Evolutionary conservation across 2,329 filamentous ascomycete species (phyloP), one percentile per base, ranked within the genome.

Genomic region (Decorospora gaudefroyi): DNA sequence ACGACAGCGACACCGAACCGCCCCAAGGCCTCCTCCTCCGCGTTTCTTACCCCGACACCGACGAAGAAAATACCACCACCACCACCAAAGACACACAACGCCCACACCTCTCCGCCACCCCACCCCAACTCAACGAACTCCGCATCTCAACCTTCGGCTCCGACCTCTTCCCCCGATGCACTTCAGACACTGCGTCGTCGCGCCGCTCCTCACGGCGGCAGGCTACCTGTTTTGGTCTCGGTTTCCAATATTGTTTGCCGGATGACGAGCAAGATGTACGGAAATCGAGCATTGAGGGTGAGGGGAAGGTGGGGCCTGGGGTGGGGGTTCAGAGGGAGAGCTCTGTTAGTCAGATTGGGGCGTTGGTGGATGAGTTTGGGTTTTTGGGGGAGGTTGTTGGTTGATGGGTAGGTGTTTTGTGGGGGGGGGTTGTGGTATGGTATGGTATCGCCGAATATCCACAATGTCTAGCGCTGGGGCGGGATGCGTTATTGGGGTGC

Each of bases 211-310:
- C 64, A 2, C 58, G 61, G 10, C 56, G 67, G 32, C 61, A 68
- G 32, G 64, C 57, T 7, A 53, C 61, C 1, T 67, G 62, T 44
- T 68, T 65, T 21, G 65, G 65, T 6, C 35, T 61, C 2, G 62
- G 63, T 5, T 69, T 71, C 39, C 59, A 69, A 25, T 69, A 68
- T 46, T 67, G 57, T 28, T 53, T 70, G 0, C 64, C 67, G 1
- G 57, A 63, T 45, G 1, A 46, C 32, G 2, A 63, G 61, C 8
- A 64, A 69, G 25, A 38, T 38, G 68, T n/a, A 62, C 56, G 1
- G 57, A 67, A 27, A n/a, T n/a, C n/a, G n/a, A n/a, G n/a, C n/a
- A n/a, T n/a, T n/a, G n/a, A n/a, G n/a, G n/a, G n/a, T n/a, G n/a
- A n/a, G 2, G 17, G 53, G 1, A 37, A 34, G 5, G 12, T 41